Base-by-base conservation (phyloP, 164 flowering plant genomes). In the Vitis rupestris region DNA sequence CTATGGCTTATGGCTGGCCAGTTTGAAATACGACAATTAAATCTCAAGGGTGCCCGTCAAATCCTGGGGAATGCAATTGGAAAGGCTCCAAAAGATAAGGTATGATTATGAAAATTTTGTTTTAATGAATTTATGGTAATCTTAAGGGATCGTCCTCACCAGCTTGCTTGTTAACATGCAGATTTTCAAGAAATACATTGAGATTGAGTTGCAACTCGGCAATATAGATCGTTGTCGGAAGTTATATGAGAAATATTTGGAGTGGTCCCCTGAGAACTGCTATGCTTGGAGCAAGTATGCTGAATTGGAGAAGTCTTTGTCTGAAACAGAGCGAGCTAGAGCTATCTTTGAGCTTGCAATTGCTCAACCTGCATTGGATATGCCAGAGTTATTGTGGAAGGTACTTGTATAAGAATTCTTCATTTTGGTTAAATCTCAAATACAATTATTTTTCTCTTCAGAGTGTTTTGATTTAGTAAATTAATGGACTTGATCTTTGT, bases 311-410 rank as follows among this genome's bases (percentile, higher is more conserved):
- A 85, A 77, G 75, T 88, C 93, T 12, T 64, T 93, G 63, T 55
- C 73, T 72, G 98, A 95, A 81, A 92, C 89, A 16, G 99, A 95
- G 48, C 75, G 97, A 30, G 91, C 98, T 11, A 76, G 99, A 73
- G 85, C 94, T 54, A 85, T 93, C 61, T 91, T 90, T 84, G 97
- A 95, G 84, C 92, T 95, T 64, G 98, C 99, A 47, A 91, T 88
- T 67, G 82, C 88, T 11, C 99, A 93, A 69, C 94, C 98, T 50
- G 89, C 97, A 10, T 60, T 95, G 69, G 99, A 95, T 74, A 91
- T 91, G 97, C 99, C 99, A 2, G 99, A 95, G 73, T 65, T 91
- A 62, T 72, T 93, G 68, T 95, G 99, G 99, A 93, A 95, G 96
- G 98, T 93, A 79, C 49, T 53, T 13, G 10, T 53, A 19, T 68